These are phyloP conservation scores for Nigrospora oryzae DNA, from an alignment of 2,329 filamentous ascomycete species.

Conservation along the genomic window DNA sequence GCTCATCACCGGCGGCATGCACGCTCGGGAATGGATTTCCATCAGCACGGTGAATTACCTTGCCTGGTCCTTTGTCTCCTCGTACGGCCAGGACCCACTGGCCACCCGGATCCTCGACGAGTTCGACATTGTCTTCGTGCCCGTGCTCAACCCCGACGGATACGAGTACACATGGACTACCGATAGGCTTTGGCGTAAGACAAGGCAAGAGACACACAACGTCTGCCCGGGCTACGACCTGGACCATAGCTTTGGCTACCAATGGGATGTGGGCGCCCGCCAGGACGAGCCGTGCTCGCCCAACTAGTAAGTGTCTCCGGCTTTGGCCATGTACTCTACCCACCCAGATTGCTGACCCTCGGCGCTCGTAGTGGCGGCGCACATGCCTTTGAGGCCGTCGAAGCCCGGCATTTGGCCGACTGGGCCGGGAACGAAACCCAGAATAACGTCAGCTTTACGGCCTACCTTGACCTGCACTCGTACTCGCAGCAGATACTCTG, in stretches of 20 bases:
- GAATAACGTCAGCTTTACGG: conserved; percentile 67
- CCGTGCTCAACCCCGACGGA: conserved; percentile 86
- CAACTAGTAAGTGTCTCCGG: conserved; percentile 43
- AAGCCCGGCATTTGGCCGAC: conserved; percentile 64
- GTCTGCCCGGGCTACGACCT: conserved; percentile 87
- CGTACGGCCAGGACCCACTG: conserved; percentile 62
- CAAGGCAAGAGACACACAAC: conserved; percentile 72
- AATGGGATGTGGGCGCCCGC: conserved; percentile 65
- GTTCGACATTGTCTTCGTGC: conserved; percentile 84
- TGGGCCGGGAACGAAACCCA: conserved; percentile 78
- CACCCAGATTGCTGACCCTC: too few species aligned
- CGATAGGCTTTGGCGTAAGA: conserved; percentile 93
- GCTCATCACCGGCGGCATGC: conserved; percentile 75
- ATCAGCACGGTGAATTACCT: conserved; percentile 86
- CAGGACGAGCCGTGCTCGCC: conserved; percentile 82
- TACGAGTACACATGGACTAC: conserved; percentile 90
- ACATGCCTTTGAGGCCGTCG: conserved; percentile 72
- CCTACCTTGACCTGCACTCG: conserved; percentile 82
- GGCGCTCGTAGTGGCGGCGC: conserved; percentile 50
- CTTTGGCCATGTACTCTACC: too few species aligned
- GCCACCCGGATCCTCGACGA: conserved; percentile 73
- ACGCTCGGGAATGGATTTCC: conserved; percentile 95
- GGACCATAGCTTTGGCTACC: conserved; percentile 76
- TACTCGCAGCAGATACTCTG: conserved; percentile 95
- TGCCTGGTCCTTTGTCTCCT: conserved; percentile 79